Percentiles rank a stretch among this genome's conserved stretches.
phyloP scores from a whole-genome alignment of 306 rosid genomes.

The Purshia tridentata region DNA sequence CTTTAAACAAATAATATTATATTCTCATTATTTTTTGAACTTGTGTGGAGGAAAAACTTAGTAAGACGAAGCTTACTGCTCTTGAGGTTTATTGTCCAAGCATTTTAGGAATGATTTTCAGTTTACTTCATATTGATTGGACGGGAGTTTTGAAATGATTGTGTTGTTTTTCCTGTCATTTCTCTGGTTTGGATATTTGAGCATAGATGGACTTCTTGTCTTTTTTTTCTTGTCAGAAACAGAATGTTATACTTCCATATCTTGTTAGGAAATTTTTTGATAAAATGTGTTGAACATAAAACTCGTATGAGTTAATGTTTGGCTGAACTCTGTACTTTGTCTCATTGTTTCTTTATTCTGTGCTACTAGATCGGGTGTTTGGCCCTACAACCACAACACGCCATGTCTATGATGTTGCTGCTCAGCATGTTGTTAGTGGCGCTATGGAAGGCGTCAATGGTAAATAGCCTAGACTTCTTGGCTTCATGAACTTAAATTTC shows the following conservation, averaged over 20 bases:
- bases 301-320: neutral
- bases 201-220: too few species aligned
- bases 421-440: slow-evolving; percentile 86
- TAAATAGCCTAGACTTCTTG: slow-evolving; percentile 36
- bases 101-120: too few species aligned
- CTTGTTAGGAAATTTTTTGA: slow-evolving; percentile 1
- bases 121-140: too few species aligned
- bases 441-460: slow-evolving; percentile 98
- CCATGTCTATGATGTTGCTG: slow-evolving; percentile 95
- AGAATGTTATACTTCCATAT: neutral
- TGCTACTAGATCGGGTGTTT: slow-evolving; percentile 77
- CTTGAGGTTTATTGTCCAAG: slow-evolving; percentile 20
- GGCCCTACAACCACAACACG: slow-evolving; percentile 99
- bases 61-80: slow-evolving; percentile 13
- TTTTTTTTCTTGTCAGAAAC: too few species aligned
- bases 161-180: too few species aligned
- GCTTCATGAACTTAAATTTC: slow-evolving; percentile 24
- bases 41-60: neutral
- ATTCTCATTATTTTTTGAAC: neutral
- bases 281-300: neutral
- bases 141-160: too few species aligned
- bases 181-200: too few species aligned
- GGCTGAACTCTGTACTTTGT: neutral
- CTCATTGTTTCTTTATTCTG: slow-evolving; percentile 21
- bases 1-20: neutral